Conservation (phyloP, 2,329 filamentous ascomycete species). For the Calycina herbarum region DNA sequence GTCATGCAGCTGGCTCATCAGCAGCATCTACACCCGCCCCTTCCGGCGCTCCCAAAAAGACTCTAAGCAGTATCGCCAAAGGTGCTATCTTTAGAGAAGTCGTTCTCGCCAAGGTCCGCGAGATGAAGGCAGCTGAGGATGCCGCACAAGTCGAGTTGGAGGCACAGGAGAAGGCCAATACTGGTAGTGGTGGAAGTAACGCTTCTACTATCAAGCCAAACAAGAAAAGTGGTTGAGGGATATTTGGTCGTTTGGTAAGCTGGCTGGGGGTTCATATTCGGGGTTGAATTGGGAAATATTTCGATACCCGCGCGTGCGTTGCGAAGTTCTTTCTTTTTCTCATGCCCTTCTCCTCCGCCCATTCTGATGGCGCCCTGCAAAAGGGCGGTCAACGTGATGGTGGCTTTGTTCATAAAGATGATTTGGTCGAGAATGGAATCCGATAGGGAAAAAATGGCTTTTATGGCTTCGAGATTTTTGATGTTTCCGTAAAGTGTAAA, state of each 20-base stretch:
- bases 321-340: neutral
- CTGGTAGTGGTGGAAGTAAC: neutral
- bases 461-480: neutral
- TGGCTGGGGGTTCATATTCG: neutral
- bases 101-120: conserved; percentile 87
- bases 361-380: neutral
- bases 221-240: neutral
- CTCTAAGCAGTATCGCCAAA: conserved; percentile 52
- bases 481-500: neutral
- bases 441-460: neutral
- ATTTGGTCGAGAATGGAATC: neutral
- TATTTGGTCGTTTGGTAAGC: neutral
- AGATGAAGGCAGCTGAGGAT: conserved; percentile 82
- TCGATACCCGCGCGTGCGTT: conserved; percentile 4
- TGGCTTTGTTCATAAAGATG: neutral
- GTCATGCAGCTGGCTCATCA: conserved; percentile 9
- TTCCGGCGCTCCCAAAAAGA: conserved; percentile 40
- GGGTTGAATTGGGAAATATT: conserved; percentile 2
- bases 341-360: neutral
- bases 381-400: neutral
- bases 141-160: conserved; percentile 62
- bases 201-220: neutral
- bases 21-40: conserved; percentile 18
- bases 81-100: conserved; percentile 89
- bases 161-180: conserved; percentile 31